Evolutionary conservation across 1,284 basidiomycete species (phyloP).

Genomic region (Neonothopanus nambi): DNA sequence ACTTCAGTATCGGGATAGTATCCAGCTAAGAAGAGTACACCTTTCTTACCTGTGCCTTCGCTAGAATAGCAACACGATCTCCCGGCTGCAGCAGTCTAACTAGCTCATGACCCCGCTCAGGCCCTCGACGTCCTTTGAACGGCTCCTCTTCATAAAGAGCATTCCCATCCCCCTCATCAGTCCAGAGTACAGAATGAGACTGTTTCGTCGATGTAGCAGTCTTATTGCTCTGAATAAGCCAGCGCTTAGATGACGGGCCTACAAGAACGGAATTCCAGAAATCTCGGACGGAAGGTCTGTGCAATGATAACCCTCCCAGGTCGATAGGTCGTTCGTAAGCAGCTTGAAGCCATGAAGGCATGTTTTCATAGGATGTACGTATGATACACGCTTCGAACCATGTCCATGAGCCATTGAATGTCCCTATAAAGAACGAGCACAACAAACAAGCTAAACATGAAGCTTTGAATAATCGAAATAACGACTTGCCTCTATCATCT

Average conservation of each 20-base stretch:
- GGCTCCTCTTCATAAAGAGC: conserved; percentile 14
- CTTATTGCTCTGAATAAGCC: conserved; percentile 11
- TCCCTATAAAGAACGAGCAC: conserved; percentile 17
- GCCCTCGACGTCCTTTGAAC: conserved; percentile 18
- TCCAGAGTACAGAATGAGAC: conserved; percentile 3
- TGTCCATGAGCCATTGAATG: conserved; percentile 29
- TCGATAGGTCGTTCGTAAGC: neutral
- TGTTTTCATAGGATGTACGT: conserved; percentile 12
- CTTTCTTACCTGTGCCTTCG: conserved; percentile 28
- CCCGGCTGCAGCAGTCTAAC: conserved; percentile 23
- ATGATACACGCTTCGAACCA: conserved; percentile 35
- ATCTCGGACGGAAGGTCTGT: too few species aligned
- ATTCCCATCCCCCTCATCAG: conserved; percentile 2
- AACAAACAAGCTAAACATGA: conserved; percentile 11
- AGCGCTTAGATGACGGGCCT: conserved; percentile 1
- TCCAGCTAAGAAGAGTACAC: neutral
- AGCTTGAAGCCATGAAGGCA: conserved; percentile 3
- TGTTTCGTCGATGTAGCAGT: neutral
- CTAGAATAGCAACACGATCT: conserved; percentile 31
- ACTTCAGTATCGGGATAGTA: neutral
- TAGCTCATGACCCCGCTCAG: conserved; percentile 27
- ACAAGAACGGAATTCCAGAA: too few species aligned
- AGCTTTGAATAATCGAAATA: neutral
- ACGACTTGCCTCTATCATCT: conserved; percentile 3
- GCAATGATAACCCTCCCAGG: too few species aligned